A percentile compares a stretch with the other conserved stretches of the same genome.
These are phyloP conservation scores for Helichrysum umbraculigerum DNA, from an alignment of 129 eudicot species.

Conservation along the genomic window DNA sequence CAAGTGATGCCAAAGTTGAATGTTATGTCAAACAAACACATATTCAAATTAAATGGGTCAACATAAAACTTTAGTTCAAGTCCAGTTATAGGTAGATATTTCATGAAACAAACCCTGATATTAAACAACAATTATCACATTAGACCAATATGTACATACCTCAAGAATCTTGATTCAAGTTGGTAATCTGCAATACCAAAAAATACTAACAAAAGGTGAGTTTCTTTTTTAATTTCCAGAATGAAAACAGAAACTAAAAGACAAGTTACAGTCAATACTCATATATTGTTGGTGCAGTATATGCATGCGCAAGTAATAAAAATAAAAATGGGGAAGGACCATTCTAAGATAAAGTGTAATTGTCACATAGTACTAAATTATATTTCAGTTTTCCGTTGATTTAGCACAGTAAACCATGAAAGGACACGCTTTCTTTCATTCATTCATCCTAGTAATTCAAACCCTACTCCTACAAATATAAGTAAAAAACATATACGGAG, in stretches of 20 bases:
- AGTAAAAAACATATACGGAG: no score
- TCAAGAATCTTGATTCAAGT: background rate
- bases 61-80: background rate
- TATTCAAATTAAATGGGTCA: background rate
- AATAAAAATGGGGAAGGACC: constrained; percentile 7
- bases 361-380: constrained; percentile 5
- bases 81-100: background rate
- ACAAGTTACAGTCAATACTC: constrained; percentile 7
- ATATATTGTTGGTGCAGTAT: constrained; percentile 2
- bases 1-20: constrained; percentile 6
- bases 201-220: background rate
- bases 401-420: constrained; percentile 31
- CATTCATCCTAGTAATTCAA: constrained; percentile 20
- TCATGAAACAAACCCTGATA: background rate
- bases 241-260: constrained; percentile 7
- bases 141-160: background rate
- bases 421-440: constrained; percentile 32
- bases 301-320: constrained; percentile 17
- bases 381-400: constrained; percentile 32
- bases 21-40: background rate
- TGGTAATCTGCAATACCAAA: constrained; percentile 11
- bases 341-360: background rate
- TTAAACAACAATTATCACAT: background rate
- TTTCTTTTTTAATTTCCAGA: background rate
- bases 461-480: constrained; percentile 31